Percentiles rank a stretch among this genome's conserved stretches.
These are phyloP conservation scores for Vitis rotundifolia DNA, from an alignment of 164 flowering plant species.

Conservation along the genomic window DNA sequence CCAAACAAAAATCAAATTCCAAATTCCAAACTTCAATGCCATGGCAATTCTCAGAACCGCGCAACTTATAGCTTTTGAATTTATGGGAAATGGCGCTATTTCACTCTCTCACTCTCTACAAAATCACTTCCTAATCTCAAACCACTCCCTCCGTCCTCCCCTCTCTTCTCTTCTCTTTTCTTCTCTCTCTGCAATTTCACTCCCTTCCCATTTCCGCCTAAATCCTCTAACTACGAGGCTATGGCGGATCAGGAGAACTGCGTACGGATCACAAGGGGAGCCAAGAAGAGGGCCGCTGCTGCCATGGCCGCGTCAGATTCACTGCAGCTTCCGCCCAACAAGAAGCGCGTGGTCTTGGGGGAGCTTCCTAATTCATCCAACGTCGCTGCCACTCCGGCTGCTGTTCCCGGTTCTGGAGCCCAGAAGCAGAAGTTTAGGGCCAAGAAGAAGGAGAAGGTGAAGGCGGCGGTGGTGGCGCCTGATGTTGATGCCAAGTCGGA, in stretches of 20 bases:
- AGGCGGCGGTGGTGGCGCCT: constrained; percentile 3
- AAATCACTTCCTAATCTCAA: no score
- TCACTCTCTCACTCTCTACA: no score
- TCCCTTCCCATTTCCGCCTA: not conserved
- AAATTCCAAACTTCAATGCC: no score
- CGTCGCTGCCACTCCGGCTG: not conserved
- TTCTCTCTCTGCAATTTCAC: not conserved
- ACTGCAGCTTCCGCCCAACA: constrained; percentile 1
- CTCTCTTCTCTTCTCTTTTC: not conserved
- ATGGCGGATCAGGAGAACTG: constrained; percentile 43
- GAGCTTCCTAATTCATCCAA: constrained; percentile 24
- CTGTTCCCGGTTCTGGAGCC: not conserved
- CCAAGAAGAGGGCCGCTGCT: constrained; percentile 27
- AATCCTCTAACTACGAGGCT: not conserved
- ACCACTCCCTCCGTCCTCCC: not conserved
- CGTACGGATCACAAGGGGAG: constrained; percentile 33
- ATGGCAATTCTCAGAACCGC: no score
- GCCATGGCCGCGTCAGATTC: constrained; percentile 7
- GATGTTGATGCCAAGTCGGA: constrained; percentile 5
- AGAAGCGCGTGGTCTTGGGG: constrained; percentile 32
- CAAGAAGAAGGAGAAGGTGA: constrained; percentile 10
- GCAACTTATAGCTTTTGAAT: no score
- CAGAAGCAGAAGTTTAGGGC: constrained; percentile 6
- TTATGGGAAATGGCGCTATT: no score
- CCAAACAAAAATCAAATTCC: no score